A percentile compares a stretch with the other conserved stretches of the same genome.
Evolutionary conservation across 192 early-diverging fungal genomes (phyloP).

Genomic region (Backusella westeae): DNA sequence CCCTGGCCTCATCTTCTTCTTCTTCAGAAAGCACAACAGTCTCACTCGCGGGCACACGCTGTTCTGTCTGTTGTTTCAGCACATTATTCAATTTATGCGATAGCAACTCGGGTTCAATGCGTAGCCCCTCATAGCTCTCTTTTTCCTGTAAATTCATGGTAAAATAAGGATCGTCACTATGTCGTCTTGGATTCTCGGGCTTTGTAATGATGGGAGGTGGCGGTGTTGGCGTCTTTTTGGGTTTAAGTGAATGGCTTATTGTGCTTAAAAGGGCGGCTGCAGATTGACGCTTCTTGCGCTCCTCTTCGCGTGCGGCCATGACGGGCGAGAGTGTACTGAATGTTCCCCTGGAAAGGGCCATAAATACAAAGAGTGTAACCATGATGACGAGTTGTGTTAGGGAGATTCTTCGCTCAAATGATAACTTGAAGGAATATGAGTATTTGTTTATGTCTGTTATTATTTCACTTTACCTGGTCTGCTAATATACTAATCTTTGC

Average conservation of each 20-base stretch:
- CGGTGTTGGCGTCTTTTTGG: not conserved
- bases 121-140: not conserved
- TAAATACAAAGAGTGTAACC: constrained; percentile 36
- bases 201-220: not conserved
- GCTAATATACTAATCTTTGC: constrained; percentile 45
- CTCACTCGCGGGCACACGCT: not conserved
- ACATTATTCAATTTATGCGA: not conserved
- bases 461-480: constrained; percentile 35
- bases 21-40: not conserved
- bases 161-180: constrained; percentile 1
- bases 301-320: constrained; percentile 34
- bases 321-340: constrained; percentile 35
- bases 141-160: not conserved
- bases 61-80: not conserved
- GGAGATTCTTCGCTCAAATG: constrained; percentile 46
- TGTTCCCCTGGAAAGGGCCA: constrained; percentile 43
- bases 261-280: not conserved
- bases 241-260: not conserved
- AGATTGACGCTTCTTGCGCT: constrained; percentile 28
- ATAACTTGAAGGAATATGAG: constrained; percentile 15
- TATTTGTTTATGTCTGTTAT: not conserved
- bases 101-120: not conserved
- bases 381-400: constrained; percentile 35
- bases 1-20: not conserved
- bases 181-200: not conserved